Percentiles rank a stretch among this genome's conserved stretches.
These are phyloP conservation scores for Talaromyces wortmannii DNA, from an alignment of 495 filamentous ascomycete species.

Conservation along the genomic window DNA sequence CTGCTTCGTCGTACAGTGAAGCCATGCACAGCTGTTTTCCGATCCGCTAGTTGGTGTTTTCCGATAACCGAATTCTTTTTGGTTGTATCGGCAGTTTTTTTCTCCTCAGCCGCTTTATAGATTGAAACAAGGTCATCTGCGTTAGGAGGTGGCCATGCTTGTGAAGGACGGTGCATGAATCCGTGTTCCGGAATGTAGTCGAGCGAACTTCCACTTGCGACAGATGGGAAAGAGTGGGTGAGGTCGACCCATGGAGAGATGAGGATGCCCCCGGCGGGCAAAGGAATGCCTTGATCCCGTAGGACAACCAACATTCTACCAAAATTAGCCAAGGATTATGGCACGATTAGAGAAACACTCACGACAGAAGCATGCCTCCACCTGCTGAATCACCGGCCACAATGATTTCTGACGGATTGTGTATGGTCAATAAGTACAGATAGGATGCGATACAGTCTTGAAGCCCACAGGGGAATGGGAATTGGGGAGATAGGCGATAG, in stretches of 20 bases:
- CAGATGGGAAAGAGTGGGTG: slow-evolving; percentile 89
- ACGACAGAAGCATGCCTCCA: slow-evolving; percentile 74
- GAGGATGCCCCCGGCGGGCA: slow-evolving; percentile 84
- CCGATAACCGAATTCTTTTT: slow-evolving; percentile 7
- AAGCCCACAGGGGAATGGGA: slow-evolving; percentile 87
- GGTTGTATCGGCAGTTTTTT: slow-evolving; percentile 24
- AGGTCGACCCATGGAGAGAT: slow-evolving; percentile 93
- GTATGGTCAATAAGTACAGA: slow-evolving; percentile 65
- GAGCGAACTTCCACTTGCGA: slow-evolving; percentile 59
- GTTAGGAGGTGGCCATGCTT: slow-evolving; percentile 87
- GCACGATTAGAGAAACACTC: slow-evolving; percentile 6
- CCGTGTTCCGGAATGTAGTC: slow-evolving; percentile 87
- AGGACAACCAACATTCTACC: slow-evolving; percentile 65
- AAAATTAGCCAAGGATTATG: slow-evolving; percentile 9
- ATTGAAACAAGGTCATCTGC: slow-evolving; percentile 55
- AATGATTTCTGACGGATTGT: slow-evolving; percentile 72
- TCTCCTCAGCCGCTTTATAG: slow-evolving; percentile 21
- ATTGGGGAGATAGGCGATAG: slow-evolving; percentile 88
- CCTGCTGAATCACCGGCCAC: slow-evolving; percentile 88
- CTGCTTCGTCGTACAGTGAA: slow-evolving; percentile 28
- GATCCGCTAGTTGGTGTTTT: slow-evolving; percentile 11
- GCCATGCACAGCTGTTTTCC: slow-evolving; percentile 31
- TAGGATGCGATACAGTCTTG: slow-evolving; percentile 87
- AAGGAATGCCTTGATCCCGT: slow-evolving; percentile 70
- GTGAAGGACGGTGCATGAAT: slow-evolving; percentile 77